Conservation (phyloP, 768 basidiomycete species). For the Macrocybe gigantea region DNA sequence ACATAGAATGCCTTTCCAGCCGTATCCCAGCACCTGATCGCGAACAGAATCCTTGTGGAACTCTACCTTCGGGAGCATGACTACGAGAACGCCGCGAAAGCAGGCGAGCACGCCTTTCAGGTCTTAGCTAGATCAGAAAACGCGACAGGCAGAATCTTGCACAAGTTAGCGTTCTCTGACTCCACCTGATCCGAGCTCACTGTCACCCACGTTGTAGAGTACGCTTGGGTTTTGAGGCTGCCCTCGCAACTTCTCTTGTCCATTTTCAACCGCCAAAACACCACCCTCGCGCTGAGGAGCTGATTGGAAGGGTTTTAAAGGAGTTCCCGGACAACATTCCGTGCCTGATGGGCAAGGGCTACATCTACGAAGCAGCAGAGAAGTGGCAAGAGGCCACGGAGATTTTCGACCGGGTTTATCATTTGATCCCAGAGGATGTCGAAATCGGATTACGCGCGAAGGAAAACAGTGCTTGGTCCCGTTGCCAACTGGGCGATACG, state of each 20-base stretch:
- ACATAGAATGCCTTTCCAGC: constrained; percentile 48
- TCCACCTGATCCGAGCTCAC: background rate
- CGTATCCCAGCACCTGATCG: constrained; percentile 54
- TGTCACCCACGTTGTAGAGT: constrained; percentile 26
- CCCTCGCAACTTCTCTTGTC: constrained; percentile 71
- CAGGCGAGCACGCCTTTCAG: constrained; percentile 65
- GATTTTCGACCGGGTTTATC: constrained; percentile 55
- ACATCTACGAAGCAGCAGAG: constrained; percentile 55
- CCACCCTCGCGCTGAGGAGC: constrained; percentile 67
- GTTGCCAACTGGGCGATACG: constrained; percentile 42
- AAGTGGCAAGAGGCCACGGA: constrained; percentile 65
- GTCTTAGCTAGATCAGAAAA: constrained; percentile 47
- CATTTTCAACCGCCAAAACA: constrained; percentile 89
- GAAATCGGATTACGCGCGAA: constrained; percentile 53
- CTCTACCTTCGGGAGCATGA: constrained; percentile 67
- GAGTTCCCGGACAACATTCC: constrained; percentile 55
- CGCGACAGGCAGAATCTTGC: constrained; percentile 50
- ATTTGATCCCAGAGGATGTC: constrained; percentile 38
- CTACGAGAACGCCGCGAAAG: constrained; percentile 64
- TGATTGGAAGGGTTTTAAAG: constrained; percentile 68
- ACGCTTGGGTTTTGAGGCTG: constrained; percentile 61
- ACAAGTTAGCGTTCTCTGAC: constrained; percentile 31
- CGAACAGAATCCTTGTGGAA: constrained; percentile 58
- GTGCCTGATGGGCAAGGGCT: constrained; percentile 71
- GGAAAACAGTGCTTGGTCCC: constrained; percentile 88